Percentiles rank a stretch among this genome's conserved stretches.
phyloP scores from a whole-genome alignment of 2,329 filamentous ascomycete genomes.

The Aspergillus fructus region DNA sequence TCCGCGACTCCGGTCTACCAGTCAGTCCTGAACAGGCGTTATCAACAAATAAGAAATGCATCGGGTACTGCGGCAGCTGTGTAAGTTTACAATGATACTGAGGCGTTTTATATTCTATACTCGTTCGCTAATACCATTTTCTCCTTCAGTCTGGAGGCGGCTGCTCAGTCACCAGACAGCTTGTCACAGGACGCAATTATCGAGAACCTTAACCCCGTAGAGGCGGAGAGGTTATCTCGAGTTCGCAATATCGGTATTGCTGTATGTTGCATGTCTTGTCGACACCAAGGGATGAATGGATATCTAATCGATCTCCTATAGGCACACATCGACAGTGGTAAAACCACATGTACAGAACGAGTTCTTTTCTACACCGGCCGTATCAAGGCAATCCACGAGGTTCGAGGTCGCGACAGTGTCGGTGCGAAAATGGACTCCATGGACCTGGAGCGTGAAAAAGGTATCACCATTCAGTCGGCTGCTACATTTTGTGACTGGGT shows the following conservation, averaged over 20 bases:
- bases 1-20: slow-evolving; percentile 34
- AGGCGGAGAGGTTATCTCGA: slow-evolving; percentile 72
- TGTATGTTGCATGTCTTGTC: slow-evolving; percentile 49
- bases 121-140: slow-evolving; percentile 4
- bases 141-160: slow-evolving; percentile 53
- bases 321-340: slow-evolving; percentile 98
- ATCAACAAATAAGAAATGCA: slow-evolving; percentile 44
- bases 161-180: slow-evolving; percentile 55
- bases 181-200: slow-evolving; percentile 67
- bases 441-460: slow-evolving; percentile 97
- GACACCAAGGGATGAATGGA: background rate
- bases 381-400: slow-evolving; percentile 96
- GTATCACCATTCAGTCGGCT: slow-evolving; percentile 97
- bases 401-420: slow-evolving; percentile 82
- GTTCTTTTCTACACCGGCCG: slow-evolving; percentile 97
- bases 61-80: slow-evolving; percentile 46
- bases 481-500: slow-evolving; percentile 98
- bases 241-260: slow-evolving; percentile 98
- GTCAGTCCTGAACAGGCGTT: slow-evolving; percentile 39
- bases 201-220: slow-evolving; percentile 75
- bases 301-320: slow-evolving; percentile 33
- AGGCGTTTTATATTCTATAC: background rate
- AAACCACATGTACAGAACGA: slow-evolving; percentile 94
- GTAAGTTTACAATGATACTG: slow-evolving; percentile 29
- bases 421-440: slow-evolving; percentile 99